Conservation (phyloP, 108 stramenopile genomes). For the Cylindrotheca fusiformis region DNA sequence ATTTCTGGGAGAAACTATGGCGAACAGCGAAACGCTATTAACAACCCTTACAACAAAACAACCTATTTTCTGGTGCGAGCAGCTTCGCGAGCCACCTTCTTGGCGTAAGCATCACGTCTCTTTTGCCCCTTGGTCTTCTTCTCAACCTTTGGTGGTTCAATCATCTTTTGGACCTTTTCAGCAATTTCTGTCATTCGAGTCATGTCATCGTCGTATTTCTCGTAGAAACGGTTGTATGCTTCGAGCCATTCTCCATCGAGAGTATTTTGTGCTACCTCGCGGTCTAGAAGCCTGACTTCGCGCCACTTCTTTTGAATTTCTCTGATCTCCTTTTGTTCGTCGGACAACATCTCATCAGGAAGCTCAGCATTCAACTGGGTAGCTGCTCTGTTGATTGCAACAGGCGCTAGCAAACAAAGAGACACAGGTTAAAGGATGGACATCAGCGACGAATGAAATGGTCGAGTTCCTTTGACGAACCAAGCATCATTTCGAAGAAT, state of each 20-base stretch:
- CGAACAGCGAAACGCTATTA: slow-evolving; percentile 4
- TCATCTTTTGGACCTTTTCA: slow-evolving; percentile 35
- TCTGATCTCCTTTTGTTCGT: slow-evolving; percentile 30
- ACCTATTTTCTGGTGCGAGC: not conserved
- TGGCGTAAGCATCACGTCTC: slow-evolving; percentile 67
- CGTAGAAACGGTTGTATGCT: slow-evolving; percentile 67
- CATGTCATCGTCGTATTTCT: slow-evolving; percentile 65
- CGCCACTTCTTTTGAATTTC: slow-evolving; percentile 59
- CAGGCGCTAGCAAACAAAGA: slow-evolving; percentile 16
- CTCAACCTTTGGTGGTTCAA: slow-evolving; percentile 59
- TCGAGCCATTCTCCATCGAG: slow-evolving; percentile 73
- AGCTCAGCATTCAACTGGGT: slow-evolving; percentile 34
- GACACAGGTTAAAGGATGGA: too few relatives aligned
- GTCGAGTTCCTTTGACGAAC: too few relatives aligned
- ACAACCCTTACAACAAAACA: not conserved
- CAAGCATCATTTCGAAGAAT: too few relatives aligned
- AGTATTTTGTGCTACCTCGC: slow-evolving; percentile 55
- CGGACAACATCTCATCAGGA: slow-evolving; percentile 47
- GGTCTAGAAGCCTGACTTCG: slow-evolving; percentile 54
- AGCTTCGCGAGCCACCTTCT: slow-evolving; percentile 29
- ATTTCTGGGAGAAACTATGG: not conserved
- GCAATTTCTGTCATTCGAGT: slow-evolving; percentile 62
- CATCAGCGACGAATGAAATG: too few relatives aligned
- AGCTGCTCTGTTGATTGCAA: slow-evolving; percentile 14
- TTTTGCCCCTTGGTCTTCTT: slow-evolving; percentile 78